Percentiles rank a stretch among this genome's conserved stretches.
Evolutionary conservation across 2,329 filamentous ascomycete genomes (phyloP).

Genomic region (Ascomycota sp.): DNA sequence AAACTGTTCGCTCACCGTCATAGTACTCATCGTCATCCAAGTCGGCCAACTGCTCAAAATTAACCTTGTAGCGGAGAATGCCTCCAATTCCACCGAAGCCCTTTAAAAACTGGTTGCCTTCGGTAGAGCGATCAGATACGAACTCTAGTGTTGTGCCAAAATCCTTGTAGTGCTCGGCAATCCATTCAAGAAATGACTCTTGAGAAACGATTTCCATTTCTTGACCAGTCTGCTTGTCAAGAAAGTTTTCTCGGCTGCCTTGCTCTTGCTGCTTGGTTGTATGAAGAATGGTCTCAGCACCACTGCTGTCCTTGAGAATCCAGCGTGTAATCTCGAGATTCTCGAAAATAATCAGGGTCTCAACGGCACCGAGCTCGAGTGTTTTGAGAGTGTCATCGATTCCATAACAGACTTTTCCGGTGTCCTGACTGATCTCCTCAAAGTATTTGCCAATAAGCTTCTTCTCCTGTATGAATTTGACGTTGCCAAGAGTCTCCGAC

Average conservation of each 20-base stretch:
- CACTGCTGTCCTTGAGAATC: slow-evolving; percentile 62
- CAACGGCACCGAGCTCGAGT: slow-evolving; percentile 82
- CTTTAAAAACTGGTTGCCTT: slow-evolving; percentile 99
- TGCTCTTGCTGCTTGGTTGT: slow-evolving; percentile 64
- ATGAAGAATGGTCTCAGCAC: slow-evolving; percentile 57
- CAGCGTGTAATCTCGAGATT: slow-evolving; percentile 90
- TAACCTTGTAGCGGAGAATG: slow-evolving; percentile 97
- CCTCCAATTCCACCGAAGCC: slow-evolving; percentile 97
- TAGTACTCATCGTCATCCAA: slow-evolving; percentile 90
- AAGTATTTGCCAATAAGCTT: slow-evolving; percentile 98
- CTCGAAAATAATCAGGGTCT: slow-evolving; percentile 90
- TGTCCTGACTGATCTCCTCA: slow-evolving; percentile 96
- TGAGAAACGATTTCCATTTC: slow-evolving; percentile 91
- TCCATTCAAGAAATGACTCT: slow-evolving; percentile 95
- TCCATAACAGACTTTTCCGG: slow-evolving; percentile 91
- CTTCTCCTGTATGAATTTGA: slow-evolving; percentile 99
- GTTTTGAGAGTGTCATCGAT: slow-evolving; percentile 96
- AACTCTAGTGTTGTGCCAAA: slow-evolving; percentile 94
- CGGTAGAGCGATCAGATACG: slow-evolving; percentile 88
- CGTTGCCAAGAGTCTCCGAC: slow-evolving; percentile 87
- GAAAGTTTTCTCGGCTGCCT: slow-evolving; percentile 59
- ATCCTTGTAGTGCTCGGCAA: slow-evolving; percentile 95
- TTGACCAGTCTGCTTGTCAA: slow-evolving; percentile 87
- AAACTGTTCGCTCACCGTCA: slow-evolving; percentile 26
- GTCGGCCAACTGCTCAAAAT: slow-evolving; percentile 96